A percentile compares a stretch with the other conserved stretches of the same genome.
Evolutionary conservation across 345 rosid genomes (phyloP).

Genomic region (Hypericum androsaemum): DNA sequence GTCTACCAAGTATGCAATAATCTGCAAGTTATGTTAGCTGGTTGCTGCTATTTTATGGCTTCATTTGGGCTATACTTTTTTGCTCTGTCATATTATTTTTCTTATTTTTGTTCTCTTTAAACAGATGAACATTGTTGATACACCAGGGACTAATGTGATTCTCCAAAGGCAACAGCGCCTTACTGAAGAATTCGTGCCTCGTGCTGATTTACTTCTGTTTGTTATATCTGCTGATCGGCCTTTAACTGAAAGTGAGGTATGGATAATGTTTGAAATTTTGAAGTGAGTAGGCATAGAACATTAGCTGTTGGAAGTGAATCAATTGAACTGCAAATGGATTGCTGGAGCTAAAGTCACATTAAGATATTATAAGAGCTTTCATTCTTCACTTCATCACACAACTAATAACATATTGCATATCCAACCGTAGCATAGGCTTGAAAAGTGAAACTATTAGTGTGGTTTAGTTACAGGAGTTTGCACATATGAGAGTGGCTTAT

Average conservation of each 20-base stretch:
- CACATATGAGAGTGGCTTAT: too few species aligned
- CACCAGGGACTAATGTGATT: slow-evolving; percentile 96
- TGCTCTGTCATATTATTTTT: slow-evolving; percentile 3
- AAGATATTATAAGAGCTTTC: too few species aligned
- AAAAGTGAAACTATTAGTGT: too few species aligned
- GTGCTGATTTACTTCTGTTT: slow-evolving; percentile 84
- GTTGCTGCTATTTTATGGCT: too few species aligned
- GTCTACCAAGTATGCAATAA: too few species aligned
- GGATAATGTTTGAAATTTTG: slow-evolving; percentile 10
- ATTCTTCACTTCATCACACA: too few species aligned
- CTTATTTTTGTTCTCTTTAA: slow-evolving; percentile 13
- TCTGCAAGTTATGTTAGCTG: too few species aligned
- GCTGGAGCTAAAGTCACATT: too few species aligned
- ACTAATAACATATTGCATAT: too few species aligned
- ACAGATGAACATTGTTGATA: slow-evolving; percentile 88
- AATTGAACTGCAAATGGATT: slow-evolving; percentile 1
- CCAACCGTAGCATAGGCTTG: too few species aligned
- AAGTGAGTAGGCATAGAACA: slow-evolving; percentile 7
- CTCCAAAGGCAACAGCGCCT: slow-evolving; percentile 92
- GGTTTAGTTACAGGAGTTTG: too few species aligned
- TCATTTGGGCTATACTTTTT: too few species aligned
- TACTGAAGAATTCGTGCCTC: slow-evolving; percentile 94
- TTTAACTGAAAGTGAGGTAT: slow-evolving; percentile 94
- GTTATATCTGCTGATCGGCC: slow-evolving; percentile 97
- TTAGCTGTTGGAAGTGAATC: not conserved